A percentile compares a stretch with the other conserved stretches of the same genome.
Conservation (phyloP, 768 basidiomycete genomes). For the Russula foetens region DNA sequence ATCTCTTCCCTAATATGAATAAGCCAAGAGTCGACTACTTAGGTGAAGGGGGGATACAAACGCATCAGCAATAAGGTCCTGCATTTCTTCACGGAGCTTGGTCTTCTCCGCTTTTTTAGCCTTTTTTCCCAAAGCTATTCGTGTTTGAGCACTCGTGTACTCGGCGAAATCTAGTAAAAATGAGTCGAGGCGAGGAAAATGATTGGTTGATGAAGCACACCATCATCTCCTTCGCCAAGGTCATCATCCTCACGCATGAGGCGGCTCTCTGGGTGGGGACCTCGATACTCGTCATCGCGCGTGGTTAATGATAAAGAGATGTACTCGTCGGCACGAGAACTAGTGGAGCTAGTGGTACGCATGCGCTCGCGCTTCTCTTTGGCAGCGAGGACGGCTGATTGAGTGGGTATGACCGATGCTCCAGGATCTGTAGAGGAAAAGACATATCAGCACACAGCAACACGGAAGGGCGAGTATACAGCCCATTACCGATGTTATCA, state of each 20-base stretch:
- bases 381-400: constrained; percentile 61
- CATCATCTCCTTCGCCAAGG: constrained; percentile 81
- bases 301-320: constrained; percentile 69
- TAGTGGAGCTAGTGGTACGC: constrained; percentile 38
- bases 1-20: constrained; percentile 51
- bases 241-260: constrained; percentile 83
- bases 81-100: constrained; percentile 61
- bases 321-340: constrained; percentile 48
- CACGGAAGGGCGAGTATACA: constrained; percentile 10
- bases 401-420: constrained; percentile 53
- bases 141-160: constrained; percentile 80
- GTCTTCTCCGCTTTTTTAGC: constrained; percentile 61
- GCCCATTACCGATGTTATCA: constrained; percentile 1
- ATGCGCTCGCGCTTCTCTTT: constrained; percentile 70
- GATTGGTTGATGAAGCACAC: constrained; percentile 32
- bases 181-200: background rate
- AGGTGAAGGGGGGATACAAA: constrained; percentile 30
- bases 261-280: constrained; percentile 81
- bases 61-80: constrained; percentile 79
- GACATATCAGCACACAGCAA: constrained; percentile 22
- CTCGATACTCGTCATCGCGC: constrained; percentile 44
- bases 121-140: constrained; percentile 81
- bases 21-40: constrained; percentile 5
- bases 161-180: constrained; percentile 63
- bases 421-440: constrained; percentile 26